Conservation (phyloP, 805 yeast genomes). For the Alloascoidea africana region DNA sequence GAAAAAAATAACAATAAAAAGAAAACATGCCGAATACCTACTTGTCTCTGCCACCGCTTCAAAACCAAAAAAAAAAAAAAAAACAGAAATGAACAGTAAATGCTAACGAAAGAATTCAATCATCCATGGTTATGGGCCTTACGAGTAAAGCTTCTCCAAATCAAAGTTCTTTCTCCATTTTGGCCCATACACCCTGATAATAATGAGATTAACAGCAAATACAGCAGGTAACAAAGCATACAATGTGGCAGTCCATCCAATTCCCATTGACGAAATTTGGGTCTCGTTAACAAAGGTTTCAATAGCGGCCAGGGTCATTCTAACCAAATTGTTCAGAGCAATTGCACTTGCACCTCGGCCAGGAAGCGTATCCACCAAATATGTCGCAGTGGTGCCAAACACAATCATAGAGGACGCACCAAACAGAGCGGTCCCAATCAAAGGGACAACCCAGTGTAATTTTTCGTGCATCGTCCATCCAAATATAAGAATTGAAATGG, state of each 20-base stretch:
- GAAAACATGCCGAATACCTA: no score
- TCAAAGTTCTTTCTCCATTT: conserved; percentile 26
- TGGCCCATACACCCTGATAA: conserved; percentile 23
- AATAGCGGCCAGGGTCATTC: conserved; percentile 61
- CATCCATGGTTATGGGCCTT: no score
- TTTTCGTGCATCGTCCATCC: conserved; percentile 71
- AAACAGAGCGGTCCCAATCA: conserved; percentile 67
- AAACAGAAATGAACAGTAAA: no score
- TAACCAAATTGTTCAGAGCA: conserved; percentile 61
- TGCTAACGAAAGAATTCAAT: no score
- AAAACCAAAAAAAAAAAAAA: no score
- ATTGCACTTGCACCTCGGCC: conserved; percentile 85
- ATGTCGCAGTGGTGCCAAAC: conserved; percentile 69
- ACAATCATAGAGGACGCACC: conserved; percentile 79
- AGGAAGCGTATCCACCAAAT: conserved; percentile 71
- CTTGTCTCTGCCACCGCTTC: no score
- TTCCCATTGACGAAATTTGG: conserved; percentile 45
- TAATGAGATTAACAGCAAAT: conserved; percentile 8
- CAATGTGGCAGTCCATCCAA: conserved; percentile 57
- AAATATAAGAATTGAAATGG: conserved; percentile 51
- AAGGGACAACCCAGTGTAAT: conserved; percentile 63
- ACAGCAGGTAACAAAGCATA: conserved; percentile 30
- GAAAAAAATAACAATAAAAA: no score
- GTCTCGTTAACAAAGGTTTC: conserved; percentile 72
- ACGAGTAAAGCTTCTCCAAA: conserved; percentile 20